Percentiles rank a stretch among this genome's conserved stretches.
phyloP scores from a whole-genome alignment of 192 early-diverging fungal species.

The Umbelopsis ramanniana region DNA sequence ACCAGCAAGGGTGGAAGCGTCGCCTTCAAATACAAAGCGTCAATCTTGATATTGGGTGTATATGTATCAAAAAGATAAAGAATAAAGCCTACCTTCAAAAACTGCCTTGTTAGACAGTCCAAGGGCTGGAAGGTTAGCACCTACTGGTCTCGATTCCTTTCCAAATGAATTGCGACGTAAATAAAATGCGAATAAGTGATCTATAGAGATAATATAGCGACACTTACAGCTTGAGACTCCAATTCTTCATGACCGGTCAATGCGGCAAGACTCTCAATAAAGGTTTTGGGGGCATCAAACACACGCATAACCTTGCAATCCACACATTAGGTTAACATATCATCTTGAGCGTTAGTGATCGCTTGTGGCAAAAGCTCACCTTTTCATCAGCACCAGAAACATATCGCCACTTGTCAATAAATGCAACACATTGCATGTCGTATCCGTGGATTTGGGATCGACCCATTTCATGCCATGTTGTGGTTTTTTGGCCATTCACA shows the following conservation, averaged over 20 bases:
- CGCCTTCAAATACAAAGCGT: conserved; percentile 47
- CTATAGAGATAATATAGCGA: neutral
- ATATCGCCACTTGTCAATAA: conserved; percentile 73
- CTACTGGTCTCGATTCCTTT: conserved; percentile 63
- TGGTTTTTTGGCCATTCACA: conserved; percentile 3
- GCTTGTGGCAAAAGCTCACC: conserved; percentile 33
- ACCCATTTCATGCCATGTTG: conserved; percentile 89
- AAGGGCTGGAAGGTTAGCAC: conserved; percentile 85
- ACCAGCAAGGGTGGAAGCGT: conserved; percentile 45
- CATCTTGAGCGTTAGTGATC: too few relatives aligned
- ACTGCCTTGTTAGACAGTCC: conserved; percentile 97
- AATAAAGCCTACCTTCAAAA: conserved; percentile 44
- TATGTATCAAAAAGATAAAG: too few relatives aligned
- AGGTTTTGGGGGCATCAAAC: conserved; percentile 83
- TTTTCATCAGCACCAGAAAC: conserved; percentile 96
- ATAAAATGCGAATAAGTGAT: neutral
- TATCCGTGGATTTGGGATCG: conserved; percentile 98
- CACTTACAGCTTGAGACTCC: conserved; percentile 44
- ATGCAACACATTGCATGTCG: conserved; percentile 85
- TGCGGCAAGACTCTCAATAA: conserved; percentile 65
- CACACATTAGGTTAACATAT: neutral
- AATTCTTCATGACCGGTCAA: conserved; percentile 50
- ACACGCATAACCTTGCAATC: conserved; percentile 73
- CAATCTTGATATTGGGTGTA: too few relatives aligned
- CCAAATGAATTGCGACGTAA: neutral